phyloP scores from a whole-genome alignment of 1,284 basidiomycete genomes.

The Ustilago cynodontis region DNA sequence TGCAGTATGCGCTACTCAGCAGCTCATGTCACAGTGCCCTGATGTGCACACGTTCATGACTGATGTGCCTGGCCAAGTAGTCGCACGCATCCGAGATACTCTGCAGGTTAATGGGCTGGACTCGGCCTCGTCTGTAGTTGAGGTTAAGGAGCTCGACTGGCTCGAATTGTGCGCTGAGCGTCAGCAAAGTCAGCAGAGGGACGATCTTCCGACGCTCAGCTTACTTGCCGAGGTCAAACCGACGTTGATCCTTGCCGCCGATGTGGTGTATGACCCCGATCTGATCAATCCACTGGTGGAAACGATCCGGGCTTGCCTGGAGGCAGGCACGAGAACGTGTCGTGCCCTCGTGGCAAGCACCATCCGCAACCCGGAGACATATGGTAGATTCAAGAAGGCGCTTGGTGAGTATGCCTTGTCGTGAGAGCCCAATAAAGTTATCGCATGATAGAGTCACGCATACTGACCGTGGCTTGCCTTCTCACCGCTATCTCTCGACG shows the following conservation, averaged over 20 bases:
- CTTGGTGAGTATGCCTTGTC: conserved; percentile 24
- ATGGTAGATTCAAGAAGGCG: conserved; percentile 32
- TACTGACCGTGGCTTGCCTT: conserved; percentile 3
- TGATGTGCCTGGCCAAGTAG: conserved; percentile 50
- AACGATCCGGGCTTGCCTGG: conserved; percentile 38
- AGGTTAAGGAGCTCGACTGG: conserved; percentile 47
- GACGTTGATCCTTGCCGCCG: conserved; percentile 49
- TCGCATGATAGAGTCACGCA: background rate
- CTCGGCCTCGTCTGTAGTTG: conserved; percentile 2
- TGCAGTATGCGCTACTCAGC: conserved; percentile 34
- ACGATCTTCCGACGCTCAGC: conserved; percentile 39
- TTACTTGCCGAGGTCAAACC: conserved; percentile 42
- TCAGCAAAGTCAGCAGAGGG: conserved; percentile 42
- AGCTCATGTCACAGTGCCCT: background rate
- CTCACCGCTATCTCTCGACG: background rate
- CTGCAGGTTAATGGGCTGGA: conserved; percentile 32
- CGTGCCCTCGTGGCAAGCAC: conserved; percentile 50
- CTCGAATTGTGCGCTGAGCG: conserved; percentile 43
- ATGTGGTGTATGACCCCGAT: conserved; percentile 55
- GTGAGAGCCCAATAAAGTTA: background rate
- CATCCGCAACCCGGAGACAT: conserved; percentile 45
- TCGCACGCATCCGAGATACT: conserved; percentile 33
- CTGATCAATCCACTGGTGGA: conserved; percentile 45
- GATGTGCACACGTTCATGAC: conserved; percentile 37
- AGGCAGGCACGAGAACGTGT: conserved; percentile 22